Conservation (phyloP, 495 filamentous ascomycete genomes). For the Delitschia confertaspora region DNA sequence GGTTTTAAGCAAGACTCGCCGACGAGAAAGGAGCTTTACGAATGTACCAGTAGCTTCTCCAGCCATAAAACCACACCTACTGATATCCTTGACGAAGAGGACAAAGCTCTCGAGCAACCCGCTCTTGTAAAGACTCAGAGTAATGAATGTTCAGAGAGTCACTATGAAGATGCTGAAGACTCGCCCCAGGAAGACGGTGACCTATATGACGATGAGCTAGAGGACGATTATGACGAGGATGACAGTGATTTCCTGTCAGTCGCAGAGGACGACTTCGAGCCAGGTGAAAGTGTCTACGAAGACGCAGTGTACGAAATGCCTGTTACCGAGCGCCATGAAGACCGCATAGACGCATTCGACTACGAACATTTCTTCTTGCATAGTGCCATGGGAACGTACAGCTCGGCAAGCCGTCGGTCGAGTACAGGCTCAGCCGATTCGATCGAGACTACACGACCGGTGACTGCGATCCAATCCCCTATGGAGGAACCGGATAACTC, state of each 20-base stretch:
- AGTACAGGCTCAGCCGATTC: slow-evolving; percentile 58
- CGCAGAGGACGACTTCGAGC: slow-evolving; percentile 34
- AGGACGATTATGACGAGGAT: slow-evolving; percentile 3
- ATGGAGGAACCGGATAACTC: slow-evolving; percentile 4
- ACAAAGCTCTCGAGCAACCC: slow-evolving; percentile 2
- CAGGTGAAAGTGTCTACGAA: slow-evolving; percentile 49
- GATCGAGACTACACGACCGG: slow-evolving; percentile 58
- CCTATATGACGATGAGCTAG: slow-evolving; percentile 1
- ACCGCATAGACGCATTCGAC: slow-evolving; percentile 93
- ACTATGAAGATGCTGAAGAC: slow-evolving; percentile 9
- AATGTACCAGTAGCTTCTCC: slow-evolving; percentile 19
- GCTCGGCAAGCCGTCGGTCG: slow-evolving; percentile 39
- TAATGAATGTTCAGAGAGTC: background rate
- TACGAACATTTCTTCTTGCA: slow-evolving; percentile 95
- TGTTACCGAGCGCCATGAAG: slow-evolving; percentile 61
- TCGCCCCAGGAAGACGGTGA: background rate
- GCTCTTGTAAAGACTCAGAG: slow-evolving; percentile 7
- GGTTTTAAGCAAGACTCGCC: slow-evolving; percentile 28
- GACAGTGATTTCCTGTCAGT: slow-evolving; percentile 18
- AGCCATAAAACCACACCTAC: background rate
- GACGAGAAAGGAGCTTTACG: slow-evolving; percentile 40
- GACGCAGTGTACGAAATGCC: slow-evolving; percentile 50
- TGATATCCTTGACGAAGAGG: slow-evolving; percentile 1
- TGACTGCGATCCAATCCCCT: slow-evolving; percentile 8
- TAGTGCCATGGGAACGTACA: slow-evolving; percentile 69